Base-by-base conservation (phyloP, 2,329 filamentous ascomycete genomes). In the Neofusicoccum cordaticola region DNA sequence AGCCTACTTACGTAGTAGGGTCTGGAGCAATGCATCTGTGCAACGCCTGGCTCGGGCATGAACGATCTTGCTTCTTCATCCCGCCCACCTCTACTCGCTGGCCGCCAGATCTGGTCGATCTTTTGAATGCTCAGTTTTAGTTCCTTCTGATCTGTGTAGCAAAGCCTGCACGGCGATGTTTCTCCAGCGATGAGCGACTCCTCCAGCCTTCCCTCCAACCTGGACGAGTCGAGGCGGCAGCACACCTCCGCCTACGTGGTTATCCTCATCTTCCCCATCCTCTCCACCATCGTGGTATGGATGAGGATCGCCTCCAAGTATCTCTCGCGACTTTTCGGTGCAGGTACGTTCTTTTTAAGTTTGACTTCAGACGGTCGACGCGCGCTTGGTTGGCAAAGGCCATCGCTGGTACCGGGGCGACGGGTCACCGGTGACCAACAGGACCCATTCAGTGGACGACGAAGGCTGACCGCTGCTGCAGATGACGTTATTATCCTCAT, bases 161-260 rank as follows among this genome's bases (percentile, higher is more conserved):
- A 13, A 48, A 22, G 22, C 15, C 31, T 15, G 34, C 31, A 3
- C n/a, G 15, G 56, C 41, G 15, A 60, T 60, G 56, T 60, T 47
- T 11, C 27, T 47, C 27, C 56, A 12, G 44, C 27, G 31, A 60
- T 60, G 56, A 47, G 42, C 37, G 56, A 60, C n/a, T 47, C 56
- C 31, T 11, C 22, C 9, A 60, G 56, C 56, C 42, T 60, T 31
- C 27, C 56, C 31, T 11, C 22, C 9, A 60, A 42, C 56, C 42
- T 60, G 42, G 41, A 41, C 44, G 56, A 60, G 31, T 60, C 56
- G 1, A 60, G 47, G 42, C 19, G 11, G 31, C 37, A 39, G 31
- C 56, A 60, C 56, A 60, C 56, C 6, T 47, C 56, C 27, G 56
- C 56, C 31, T 60, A 35, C n/a, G 31, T 60, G 9, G 41, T 60